These are phyloP conservation scores for Fusarium camptoceras DNA, from an alignment of 2,329 filamentous ascomycete species.

Conservation along the genomic window DNA sequence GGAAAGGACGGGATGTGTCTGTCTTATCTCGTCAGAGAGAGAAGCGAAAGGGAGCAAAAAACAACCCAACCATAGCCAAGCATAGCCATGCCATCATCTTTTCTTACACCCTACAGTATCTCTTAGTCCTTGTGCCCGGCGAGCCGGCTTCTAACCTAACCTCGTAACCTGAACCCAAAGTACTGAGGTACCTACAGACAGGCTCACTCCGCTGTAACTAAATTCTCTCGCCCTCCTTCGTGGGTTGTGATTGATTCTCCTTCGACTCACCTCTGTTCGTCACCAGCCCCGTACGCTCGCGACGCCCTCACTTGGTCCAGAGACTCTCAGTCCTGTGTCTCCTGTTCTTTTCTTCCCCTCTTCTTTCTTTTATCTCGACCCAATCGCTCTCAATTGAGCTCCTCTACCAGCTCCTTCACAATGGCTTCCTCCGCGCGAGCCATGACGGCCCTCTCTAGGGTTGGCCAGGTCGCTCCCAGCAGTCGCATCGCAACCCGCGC, in stretches of 20 bases:
- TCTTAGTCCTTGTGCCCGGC: slow-evolving; percentile 30
- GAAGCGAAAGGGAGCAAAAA: slow-evolving; percentile 18
- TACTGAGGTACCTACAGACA: background rate
- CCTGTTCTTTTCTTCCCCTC: slow-evolving; percentile 15
- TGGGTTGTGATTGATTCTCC: slow-evolving; percentile 39
- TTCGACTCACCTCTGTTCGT: slow-evolving; percentile 41
- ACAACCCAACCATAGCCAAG: slow-evolving; percentile 12
- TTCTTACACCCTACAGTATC: slow-evolving; percentile 19
- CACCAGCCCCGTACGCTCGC: slow-evolving; percentile 35
- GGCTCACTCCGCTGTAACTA: slow-evolving; percentile 13
- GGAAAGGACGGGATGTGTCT: slow-evolving; percentile 8
- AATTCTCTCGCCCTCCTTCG: slow-evolving; percentile 39
- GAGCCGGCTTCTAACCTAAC: slow-evolving; percentile 16
- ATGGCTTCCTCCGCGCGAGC: slow-evolving; percentile 63
- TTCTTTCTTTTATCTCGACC: slow-evolving; percentile 5
- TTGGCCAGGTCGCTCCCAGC: slow-evolving; percentile 47
- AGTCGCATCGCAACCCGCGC: slow-evolving; percentile 49
- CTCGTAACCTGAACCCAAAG: background rate
- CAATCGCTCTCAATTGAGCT: slow-evolving; percentile 45
- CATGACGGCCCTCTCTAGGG: slow-evolving; percentile 53
- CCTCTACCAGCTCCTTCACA: slow-evolving; percentile 40
- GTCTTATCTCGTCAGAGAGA: slow-evolving; percentile 28
- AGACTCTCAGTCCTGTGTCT: slow-evolving; percentile 35
- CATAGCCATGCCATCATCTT: slow-evolving; percentile 12
- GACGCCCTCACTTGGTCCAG: slow-evolving; percentile 39